Evolutionary conservation across 768 basidiomycete species (phyloP).

Genomic region (Trametes punicea): DNA sequence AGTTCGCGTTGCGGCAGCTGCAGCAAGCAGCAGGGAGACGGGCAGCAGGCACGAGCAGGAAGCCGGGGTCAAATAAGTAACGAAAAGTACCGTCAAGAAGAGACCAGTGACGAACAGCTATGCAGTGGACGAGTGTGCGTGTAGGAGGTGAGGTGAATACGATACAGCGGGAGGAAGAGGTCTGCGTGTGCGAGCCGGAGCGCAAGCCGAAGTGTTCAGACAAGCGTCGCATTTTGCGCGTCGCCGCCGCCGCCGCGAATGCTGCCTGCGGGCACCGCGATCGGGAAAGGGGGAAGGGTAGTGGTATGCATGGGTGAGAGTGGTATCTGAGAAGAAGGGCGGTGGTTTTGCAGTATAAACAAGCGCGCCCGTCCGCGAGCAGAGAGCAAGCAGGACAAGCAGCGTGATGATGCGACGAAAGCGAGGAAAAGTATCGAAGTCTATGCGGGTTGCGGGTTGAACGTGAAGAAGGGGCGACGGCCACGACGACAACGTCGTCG

Average conservation of each 20-base stretch:
- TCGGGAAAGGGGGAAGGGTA: neutral
- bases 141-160: neutral
- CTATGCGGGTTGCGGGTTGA: slow-evolving; percentile 8
- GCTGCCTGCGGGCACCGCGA: slow-evolving; percentile 9
- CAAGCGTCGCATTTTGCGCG: slow-evolving; percentile 13
- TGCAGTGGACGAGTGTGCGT: slow-evolving; percentile 17
- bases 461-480: neutral
- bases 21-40: neutral
- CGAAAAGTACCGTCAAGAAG: slow-evolving; percentile 23
- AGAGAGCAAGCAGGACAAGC: neutral
- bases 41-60: neutral
- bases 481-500: neutral
- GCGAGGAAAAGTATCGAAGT: slow-evolving; percentile 11
- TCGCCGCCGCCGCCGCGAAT: slow-evolving; percentile 6
- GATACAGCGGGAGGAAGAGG: neutral
- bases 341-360: slow-evolving; percentile 18
- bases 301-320: slow-evolving; percentile 14
- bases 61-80: slow-evolving; percentile 23
- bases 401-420: neutral
- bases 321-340: slow-evolving; percentile 14
- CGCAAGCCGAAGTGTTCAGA: slow-evolving; percentile 19
- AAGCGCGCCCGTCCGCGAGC: slow-evolving; percentile 18
- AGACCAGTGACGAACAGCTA: slow-evolving; percentile 16
- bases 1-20: neutral
- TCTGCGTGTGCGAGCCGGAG: slow-evolving; percentile 8